Conservation (phyloP, 768 basidiomycete genomes). For the Pleurotus tuber-regium region DNA sequence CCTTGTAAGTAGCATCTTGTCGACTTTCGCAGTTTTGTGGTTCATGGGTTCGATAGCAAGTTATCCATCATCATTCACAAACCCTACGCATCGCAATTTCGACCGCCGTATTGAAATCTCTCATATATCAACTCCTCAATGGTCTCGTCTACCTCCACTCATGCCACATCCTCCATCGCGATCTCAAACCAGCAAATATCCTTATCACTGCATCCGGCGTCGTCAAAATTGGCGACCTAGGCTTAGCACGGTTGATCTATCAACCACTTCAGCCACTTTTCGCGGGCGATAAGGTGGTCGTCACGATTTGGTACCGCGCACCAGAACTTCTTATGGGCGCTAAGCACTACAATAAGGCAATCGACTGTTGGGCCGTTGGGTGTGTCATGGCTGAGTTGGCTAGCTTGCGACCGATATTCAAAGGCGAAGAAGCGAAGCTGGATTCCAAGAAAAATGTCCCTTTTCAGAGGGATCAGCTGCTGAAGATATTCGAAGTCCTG, state of each 20-base stretch:
- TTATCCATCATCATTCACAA: constrained; percentile 97
- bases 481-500: constrained; percentile 94
- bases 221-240: constrained; percentile 98
- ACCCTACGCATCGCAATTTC: constrained; percentile 77
- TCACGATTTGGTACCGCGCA: constrained; percentile 99
- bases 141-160: constrained; percentile 95
- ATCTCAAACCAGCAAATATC: constrained; percentile 98
- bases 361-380: constrained; percentile 97
- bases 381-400: constrained; percentile 97
- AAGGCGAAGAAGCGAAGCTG: constrained; percentile 97
- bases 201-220: constrained; percentile 86
- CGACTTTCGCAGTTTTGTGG: not conserved
- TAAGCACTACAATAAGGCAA: constrained; percentile 95
- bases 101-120: constrained; percentile 80
- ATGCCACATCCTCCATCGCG: constrained; percentile 92
- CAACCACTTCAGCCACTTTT: constrained; percentile 90
- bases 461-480: constrained; percentile 92
- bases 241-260: constrained; percentile 88
- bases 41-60: constrained; percentile 60
- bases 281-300: constrained; percentile 96
- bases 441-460: constrained; percentile 97
- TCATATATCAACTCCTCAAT: constrained; percentile 92
- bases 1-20: constrained; percentile 53
- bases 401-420: constrained; percentile 94
- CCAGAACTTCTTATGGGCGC: constrained; percentile 96